Evolutionary conservation across 495 filamentous ascomycete genomes (phyloP).

Genomic region (Penicillium maclennaniae): DNA sequence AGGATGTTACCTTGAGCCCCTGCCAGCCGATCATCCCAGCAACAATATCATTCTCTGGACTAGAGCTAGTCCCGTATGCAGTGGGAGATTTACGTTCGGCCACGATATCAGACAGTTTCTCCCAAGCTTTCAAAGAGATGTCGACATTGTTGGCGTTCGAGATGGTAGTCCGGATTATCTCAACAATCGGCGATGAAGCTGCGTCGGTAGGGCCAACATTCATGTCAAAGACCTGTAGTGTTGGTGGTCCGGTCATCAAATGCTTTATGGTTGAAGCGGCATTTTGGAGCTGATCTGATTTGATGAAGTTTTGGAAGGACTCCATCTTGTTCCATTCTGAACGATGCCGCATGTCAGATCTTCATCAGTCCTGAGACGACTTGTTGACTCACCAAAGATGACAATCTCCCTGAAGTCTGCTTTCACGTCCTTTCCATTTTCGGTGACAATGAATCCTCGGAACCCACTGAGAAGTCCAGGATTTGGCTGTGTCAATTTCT

Average conservation of each 20-base stretch:
- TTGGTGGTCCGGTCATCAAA: conserved; percentile 1
- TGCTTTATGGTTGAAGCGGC: not conserved
- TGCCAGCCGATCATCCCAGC: conserved; percentile 11
- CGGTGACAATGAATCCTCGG: conserved; percentile 3
- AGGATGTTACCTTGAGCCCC: conserved; percentile 2
- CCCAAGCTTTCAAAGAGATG: not conserved
- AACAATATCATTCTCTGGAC: not conserved
- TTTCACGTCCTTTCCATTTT: conserved; percentile 6
- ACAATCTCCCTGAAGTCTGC: not conserved
- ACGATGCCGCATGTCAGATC: not conserved
- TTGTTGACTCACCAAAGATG: conserved; percentile 2
- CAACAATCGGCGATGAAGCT: not conserved
- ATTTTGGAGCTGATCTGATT: not conserved
- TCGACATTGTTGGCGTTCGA: not conserved
- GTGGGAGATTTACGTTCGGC: not conserved
- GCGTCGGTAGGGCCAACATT: not conserved
- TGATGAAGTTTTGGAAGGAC: conserved; percentile 4
- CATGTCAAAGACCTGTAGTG: conserved; percentile 7
- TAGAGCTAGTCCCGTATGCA: conserved; percentile 7
- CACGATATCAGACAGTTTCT: not conserved
- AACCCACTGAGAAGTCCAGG: conserved; percentile 3
- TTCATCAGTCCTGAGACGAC: not conserved
- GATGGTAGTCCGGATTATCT: not conserved
- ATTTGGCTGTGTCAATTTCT: conserved; percentile 1
- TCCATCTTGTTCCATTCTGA: conserved; percentile 8